A percentile compares a stretch with the other conserved stretches of the same genome.
These are phyloP conservation scores for Boletus patriciae DNA, from an alignment of 768 basidiomycete genomes.

Conservation along the genomic window DNA sequence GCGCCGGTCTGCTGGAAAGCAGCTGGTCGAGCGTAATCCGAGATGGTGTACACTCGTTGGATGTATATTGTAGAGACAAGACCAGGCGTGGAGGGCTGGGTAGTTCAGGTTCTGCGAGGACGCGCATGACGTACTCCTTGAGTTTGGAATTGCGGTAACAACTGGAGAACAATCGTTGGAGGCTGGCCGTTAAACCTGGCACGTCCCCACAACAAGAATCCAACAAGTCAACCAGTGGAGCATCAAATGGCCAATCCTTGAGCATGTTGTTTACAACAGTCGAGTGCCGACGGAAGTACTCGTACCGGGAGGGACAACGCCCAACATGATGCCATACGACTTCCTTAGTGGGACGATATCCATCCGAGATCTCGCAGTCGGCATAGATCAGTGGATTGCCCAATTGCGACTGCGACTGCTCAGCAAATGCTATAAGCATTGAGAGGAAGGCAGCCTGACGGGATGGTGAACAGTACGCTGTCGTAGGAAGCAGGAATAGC, in stretches of 20 bases:
- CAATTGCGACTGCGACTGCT: neutral
- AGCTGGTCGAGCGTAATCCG: neutral
- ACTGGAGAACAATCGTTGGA: conserved; percentile 11
- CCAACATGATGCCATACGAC: neutral
- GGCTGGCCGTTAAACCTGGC: neutral
- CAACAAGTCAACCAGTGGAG: neutral
- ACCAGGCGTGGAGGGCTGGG: neutral
- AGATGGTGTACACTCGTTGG: neutral
- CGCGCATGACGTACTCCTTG: conserved; percentile 1
- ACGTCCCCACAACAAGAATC: neutral
- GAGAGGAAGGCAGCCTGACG: conserved; percentile 18
- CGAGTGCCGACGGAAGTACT: too few relatives aligned
- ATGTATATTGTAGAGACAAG: neutral
- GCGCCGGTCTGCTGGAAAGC: neutral
- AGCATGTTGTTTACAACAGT: conserved; percentile 1
- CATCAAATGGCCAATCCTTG: conserved; percentile 12
- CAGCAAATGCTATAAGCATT: conserved; percentile 31
- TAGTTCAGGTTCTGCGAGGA: too few relatives aligned
- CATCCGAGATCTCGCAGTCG: conserved; percentile 9
- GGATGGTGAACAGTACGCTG: conserved; percentile 22
- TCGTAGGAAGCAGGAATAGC: neutral
- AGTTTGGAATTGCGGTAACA: conserved; percentile 9
- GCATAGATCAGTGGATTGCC: neutral
- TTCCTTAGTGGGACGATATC: conserved; percentile 5
- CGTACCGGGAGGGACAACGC: too few relatives aligned